Evolutionary conservation across 371 early-diverging fungal genomes (phyloP).

Genomic region (Fennellomyces sp.): DNA sequence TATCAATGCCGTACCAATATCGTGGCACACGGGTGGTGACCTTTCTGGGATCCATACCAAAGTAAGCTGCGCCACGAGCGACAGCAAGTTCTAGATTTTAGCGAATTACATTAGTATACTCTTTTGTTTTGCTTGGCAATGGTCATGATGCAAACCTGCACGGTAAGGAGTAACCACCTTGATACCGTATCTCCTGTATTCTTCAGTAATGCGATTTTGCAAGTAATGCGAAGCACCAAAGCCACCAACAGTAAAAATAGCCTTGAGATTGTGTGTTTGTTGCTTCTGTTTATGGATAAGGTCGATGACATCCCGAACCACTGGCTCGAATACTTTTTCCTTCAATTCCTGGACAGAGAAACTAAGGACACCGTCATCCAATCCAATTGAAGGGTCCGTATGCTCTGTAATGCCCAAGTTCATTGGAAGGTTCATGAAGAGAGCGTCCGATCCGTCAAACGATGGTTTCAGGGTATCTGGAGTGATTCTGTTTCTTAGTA

Average conservation of each 20-base stretch:
- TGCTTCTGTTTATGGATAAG: slow-evolving; percentile 34
- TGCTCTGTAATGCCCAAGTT: slow-evolving; percentile 45
- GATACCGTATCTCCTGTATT: slow-evolving; percentile 27
- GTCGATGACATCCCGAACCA: slow-evolving; percentile 32
- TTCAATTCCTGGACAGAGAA: slow-evolving; percentile 43
- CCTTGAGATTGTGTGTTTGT: slow-evolving; percentile 36
- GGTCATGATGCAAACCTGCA: too few species aligned
- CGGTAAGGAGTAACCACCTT: slow-evolving; percentile 41
- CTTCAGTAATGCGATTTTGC: slow-evolving; percentile 36
- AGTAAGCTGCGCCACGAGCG: slow-evolving; percentile 48
- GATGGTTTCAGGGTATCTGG: slow-evolving; percentile 49
- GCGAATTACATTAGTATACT: not conserved
- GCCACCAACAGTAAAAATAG: slow-evolving; percentile 52
- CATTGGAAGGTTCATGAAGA: slow-evolving; percentile 51
- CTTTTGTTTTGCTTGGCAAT: not conserved
- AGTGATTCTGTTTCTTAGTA: slow-evolving; percentile 14
- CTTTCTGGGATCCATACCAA: slow-evolving; percentile 44
- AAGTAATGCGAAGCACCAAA: slow-evolving; percentile 54
- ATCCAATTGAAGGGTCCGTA: slow-evolving; percentile 47
- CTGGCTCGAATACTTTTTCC: slow-evolving; percentile 46
- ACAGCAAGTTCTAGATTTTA: slow-evolving; percentile 43
- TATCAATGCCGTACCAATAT: slow-evolving; percentile 53
- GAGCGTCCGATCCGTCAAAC: slow-evolving; percentile 59
- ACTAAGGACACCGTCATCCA: slow-evolving; percentile 38
- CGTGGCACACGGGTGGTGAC: slow-evolving; percentile 46